Evolutionary conservation across 495 filamentous ascomycete genomes (phyloP).

Genomic region (Lasiosphaeria ovina): DNA sequence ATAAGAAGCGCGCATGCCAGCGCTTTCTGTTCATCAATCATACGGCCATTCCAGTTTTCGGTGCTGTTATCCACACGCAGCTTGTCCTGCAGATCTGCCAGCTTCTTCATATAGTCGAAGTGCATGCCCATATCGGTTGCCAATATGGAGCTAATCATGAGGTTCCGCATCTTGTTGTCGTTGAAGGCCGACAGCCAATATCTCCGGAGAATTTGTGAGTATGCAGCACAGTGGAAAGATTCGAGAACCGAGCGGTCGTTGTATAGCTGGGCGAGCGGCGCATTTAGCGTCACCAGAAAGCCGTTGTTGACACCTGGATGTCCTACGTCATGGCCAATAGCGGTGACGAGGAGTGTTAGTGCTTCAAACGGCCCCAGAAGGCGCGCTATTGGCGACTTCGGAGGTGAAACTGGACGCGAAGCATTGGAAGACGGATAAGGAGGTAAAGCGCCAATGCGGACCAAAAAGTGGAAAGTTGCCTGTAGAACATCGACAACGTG

Average conservation of each 20-base stretch:
- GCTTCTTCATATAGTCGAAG: constrained; percentile 88
- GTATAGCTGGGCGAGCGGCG: constrained; percentile 94
- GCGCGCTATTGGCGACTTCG: constrained; percentile 63
- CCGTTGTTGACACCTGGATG: constrained; percentile 98
- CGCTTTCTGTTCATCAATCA: constrained; percentile 67
- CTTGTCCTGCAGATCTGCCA: constrained; percentile 74
- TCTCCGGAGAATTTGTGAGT: constrained; percentile 89
- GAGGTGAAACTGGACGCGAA: constrained; percentile 17
- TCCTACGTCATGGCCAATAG: constrained; percentile 95
- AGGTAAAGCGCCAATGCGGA: constrained; percentile 75
- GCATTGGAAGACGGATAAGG: constrained; percentile 49
- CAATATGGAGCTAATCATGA: constrained; percentile 93
- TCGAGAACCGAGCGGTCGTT: constrained; percentile 97
- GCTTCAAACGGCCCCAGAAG: constrained; percentile 82
- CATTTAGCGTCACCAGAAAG: constrained; percentile 88
- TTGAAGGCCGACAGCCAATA: constrained; percentile 84
- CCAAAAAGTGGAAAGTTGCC: constrained; percentile 87
- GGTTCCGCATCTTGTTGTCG: constrained; percentile 70
- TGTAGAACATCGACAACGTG: constrained; percentile 96
- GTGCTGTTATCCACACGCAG: constrained; percentile 59
- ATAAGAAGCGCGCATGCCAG: constrained; percentile 85
- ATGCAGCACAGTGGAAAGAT: constrained; percentile 96
- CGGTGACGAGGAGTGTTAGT: constrained; percentile 84
- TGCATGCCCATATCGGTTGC: constrained; percentile 97
- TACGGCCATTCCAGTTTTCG: constrained; percentile 70